Base-by-base conservation (phyloP, 768 basidiomycete species). In the Amanita fuliginea region DNA sequence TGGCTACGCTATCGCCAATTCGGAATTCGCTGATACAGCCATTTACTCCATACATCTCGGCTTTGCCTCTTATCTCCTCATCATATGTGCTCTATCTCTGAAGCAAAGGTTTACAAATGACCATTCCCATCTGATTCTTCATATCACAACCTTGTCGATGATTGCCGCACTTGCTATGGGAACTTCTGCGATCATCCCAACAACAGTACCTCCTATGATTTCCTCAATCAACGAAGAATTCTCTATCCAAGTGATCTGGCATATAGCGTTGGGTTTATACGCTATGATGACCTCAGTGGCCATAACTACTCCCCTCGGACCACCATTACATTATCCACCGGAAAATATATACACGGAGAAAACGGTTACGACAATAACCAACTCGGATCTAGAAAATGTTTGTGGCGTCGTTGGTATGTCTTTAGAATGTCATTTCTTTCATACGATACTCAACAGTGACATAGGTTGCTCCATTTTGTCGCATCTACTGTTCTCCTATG, bases 401-500 rank as follows among this genome's bases (percentile, higher is more conserved):
- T 81, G 78, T 43, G 85, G 84, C 0, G 59, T 78, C 21, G 68
- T 72, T 30, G 70, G 78, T 76, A 60, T 3, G 66, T 60, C 40
- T 21, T 5, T 40, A 42, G 19, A 34, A 4, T 4, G 3, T 18
- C 7, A 46, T 19, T 13, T n/a, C 24, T 21, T 30, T 14, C 24
- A 33, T 16, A 6, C 45, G 19, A 22, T 18, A 5, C 47, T 28
- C 22, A 22, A n/a, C 11, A 21, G 30, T 16, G 14, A 7, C 19
- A 36, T 42, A 74, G 82, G 72, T 50, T 72, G 79, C 19, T 82
- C 81, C 4, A 67, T 74, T 0, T 78, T 74, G 71, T 77, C 75
- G 49, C 66, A 69, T 45, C 64, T 96, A 4, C 65, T 92, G n/a
- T 96, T 96, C 64, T 80, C 80, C 13, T 93, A 91, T 62, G 89